Conservation (phyloP, 1,284 basidiomycete genomes). For the Kwoniella shivajii region DNA sequence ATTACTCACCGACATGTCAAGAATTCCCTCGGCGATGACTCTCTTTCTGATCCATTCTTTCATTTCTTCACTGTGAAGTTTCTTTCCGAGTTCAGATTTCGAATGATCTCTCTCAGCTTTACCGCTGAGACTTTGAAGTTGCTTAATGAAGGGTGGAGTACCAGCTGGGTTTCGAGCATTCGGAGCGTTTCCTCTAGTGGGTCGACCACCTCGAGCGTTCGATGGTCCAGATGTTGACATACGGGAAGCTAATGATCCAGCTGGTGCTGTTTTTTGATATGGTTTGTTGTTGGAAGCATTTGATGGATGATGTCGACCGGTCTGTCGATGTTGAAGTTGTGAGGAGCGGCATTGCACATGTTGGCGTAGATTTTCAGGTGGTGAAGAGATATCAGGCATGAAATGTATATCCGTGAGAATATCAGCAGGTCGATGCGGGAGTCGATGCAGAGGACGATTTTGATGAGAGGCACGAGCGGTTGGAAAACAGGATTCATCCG, state of each 20-base stretch:
- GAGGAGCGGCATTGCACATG: background rate
- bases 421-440: constrained; percentile 4
- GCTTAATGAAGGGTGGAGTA: constrained; percentile 20
- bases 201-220: constrained; percentile 4
- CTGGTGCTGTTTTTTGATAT: constrained; percentile 12
- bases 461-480: constrained; percentile 1
- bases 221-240: background rate
- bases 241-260: constrained; percentile 4
- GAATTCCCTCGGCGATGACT: constrained; percentile 37
- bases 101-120: constrained; percentile 26
- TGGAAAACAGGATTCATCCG: constrained; percentile 4
- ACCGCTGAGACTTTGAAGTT: constrained; percentile 11
- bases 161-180: constrained; percentile 19
- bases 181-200: background rate
- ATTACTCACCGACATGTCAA: constrained; percentile 48
- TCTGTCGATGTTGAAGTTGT: constrained; percentile 12
- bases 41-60: constrained; percentile 47
- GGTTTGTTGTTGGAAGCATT: constrained; percentile 16
- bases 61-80: constrained; percentile 42
- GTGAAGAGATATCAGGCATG: background rate
- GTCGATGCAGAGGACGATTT: background rate
- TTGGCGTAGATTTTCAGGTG: background rate
- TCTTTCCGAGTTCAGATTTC: constrained; percentile 37
- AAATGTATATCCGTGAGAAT: background rate
- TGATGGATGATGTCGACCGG: constrained; percentile 17